These are phyloP conservation scores for Fusarium pininemorale DNA, from an alignment of 2,329 filamentous ascomycete species.

Conservation along the genomic window DNA sequence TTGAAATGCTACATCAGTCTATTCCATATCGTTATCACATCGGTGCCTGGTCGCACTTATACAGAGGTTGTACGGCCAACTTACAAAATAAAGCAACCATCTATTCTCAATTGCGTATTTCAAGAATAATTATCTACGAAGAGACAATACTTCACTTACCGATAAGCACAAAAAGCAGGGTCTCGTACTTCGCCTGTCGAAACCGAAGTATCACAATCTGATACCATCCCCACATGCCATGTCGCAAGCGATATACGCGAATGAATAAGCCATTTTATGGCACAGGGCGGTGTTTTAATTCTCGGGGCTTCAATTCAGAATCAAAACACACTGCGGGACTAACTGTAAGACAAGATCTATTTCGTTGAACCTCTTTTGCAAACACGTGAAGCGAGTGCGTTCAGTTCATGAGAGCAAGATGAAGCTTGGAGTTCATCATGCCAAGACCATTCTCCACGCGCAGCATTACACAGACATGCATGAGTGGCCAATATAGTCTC, in stretches of 20 bases:
- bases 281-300: not conserved
- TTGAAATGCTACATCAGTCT: not conserved
- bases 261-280: not conserved
- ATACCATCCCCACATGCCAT: not conserved
- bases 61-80: no score
- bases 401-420: not conserved
- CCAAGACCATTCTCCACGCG: slow-evolving; percentile 22
- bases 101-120: not conserved
- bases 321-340: not conserved
- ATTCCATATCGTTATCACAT: not conserved
- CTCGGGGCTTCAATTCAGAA: not conserved
- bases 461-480: not conserved
- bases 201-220: not conserved
- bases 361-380: not conserved
- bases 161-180: not conserved
- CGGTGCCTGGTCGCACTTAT: not conserved
- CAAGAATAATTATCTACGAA: not conserved
- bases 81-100: not conserved
- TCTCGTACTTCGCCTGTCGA: not conserved
- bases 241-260: not conserved
- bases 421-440: not conserved
- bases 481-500: not conserved
- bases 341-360: not conserved
- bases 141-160: not conserved
- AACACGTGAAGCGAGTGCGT: not conserved